Conservation (phyloP, 179 eudicot genomes). For the Vitellaria paradoxa region DNA sequence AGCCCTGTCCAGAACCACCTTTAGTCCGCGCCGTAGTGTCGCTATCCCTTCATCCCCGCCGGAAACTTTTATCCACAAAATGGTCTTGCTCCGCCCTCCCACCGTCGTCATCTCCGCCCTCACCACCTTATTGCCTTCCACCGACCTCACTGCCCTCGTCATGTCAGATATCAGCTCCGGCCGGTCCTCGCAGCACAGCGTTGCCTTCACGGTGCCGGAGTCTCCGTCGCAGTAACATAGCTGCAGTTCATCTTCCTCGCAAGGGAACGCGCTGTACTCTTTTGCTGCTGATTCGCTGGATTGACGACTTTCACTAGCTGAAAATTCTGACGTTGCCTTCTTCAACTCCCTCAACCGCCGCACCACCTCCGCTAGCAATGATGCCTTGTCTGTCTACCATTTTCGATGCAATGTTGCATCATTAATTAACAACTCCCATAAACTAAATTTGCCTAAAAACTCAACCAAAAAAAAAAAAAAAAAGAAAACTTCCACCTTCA, state of each 20-base stretch:
- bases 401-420: neutral
- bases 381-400: conserved; percentile 86
- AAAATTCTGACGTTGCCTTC: conserved; percentile 36
- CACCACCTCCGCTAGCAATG: conserved; percentile 81
- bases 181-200: conserved; percentile 76
- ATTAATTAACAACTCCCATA: neutral
- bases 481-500: no score
- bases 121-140: conserved; percentile 42
- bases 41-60: conserved; percentile 17
- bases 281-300: neutral
- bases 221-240: conserved; percentile 29
- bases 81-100: conserved; percentile 68
- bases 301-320: neutral
- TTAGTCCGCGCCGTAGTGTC: conserved; percentile 43
- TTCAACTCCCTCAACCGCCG: conserved; percentile 74
- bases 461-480: no score
- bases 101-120: conserved; percentile 75
- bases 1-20: conserved; percentile 51
- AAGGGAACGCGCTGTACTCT: conserved; percentile 33
- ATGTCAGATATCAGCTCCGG: conserved; percentile 63
- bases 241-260: conserved; percentile 60
- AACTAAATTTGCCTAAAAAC: no score
- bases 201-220: conserved; percentile 38
- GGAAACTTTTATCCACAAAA: conserved; percentile 46
- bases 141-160: conserved; percentile 57